Percentiles rank a stretch among this genome's conserved stretches.
These are phyloP conservation scores for Candida coquimbonensis DNA, from an alignment of 805 yeast species.

Conservation along the genomic window DNA sequence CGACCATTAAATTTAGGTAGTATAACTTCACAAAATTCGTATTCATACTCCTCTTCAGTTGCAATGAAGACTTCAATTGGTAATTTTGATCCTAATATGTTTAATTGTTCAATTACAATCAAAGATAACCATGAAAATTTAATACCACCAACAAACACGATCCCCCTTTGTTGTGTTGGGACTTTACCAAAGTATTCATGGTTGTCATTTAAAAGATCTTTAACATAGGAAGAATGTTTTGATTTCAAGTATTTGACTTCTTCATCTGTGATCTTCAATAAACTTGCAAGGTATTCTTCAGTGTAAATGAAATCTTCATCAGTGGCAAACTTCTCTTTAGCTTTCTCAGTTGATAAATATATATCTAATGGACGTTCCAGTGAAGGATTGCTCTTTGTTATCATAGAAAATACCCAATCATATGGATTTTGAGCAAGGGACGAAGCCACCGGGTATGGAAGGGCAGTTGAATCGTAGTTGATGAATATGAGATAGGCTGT, in stretches of 20 bases:
- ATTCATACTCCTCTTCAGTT: slow-evolving; percentile 55
- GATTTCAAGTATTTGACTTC: slow-evolving; percentile 29
- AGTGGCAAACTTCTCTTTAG: slow-evolving; percentile 35
- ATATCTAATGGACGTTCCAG: slow-evolving; percentile 32
- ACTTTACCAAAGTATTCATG: slow-evolving; percentile 3
- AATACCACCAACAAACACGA: slow-evolving; percentile 72
- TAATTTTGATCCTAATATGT: slow-evolving; percentile 52
- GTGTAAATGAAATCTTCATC: slow-evolving; percentile 37
- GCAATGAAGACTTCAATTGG: slow-evolving; percentile 75
- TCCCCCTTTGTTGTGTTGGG: slow-evolving; percentile 38
- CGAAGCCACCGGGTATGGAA: not conserved
- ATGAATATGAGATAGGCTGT: not conserved
- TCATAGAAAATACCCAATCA: slow-evolving; percentile 19
- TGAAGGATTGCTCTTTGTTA: slow-evolving; percentile 30
- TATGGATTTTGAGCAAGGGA: slow-evolving; percentile 4
- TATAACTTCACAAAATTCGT: slow-evolving; percentile 51
- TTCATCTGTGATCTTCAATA: slow-evolving; percentile 34
- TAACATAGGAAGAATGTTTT: slow-evolving; percentile 32
- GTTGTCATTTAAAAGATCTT: slow-evolving; percentile 26
- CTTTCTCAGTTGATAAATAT: slow-evolving; percentile 35
- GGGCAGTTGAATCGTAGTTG: not conserved
- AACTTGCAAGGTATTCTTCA: slow-evolving; percentile 36
- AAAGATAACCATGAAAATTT: slow-evolving; percentile 65
- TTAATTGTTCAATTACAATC: slow-evolving; percentile 51
- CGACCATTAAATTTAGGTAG: slow-evolving; percentile 55